Base-by-base conservation (phyloP, 202 grass and related monocot species). In the Dendrocalamus latiflorus region DNA sequence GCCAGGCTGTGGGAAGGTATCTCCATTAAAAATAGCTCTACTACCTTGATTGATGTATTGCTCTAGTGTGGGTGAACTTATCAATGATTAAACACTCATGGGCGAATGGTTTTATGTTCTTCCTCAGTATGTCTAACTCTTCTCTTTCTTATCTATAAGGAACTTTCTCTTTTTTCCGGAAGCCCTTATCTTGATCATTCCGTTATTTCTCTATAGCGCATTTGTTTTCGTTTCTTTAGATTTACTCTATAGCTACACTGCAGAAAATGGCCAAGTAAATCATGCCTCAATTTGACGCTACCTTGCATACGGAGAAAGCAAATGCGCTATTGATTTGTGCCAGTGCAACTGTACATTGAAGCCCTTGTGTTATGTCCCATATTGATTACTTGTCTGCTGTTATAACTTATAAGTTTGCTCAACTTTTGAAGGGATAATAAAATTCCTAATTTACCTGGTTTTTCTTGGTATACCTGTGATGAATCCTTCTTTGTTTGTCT, bases 1-100 rank as follows among this genome's bases (percentile, higher is more conserved):
- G 60, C 86, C 92, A n/a, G 89, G 91, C 74, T 98, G 95, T 70
- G 95, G 95, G 79, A 98, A 95, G 92, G 95, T 98, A 88, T 34
- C 75, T 62, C 62, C 6, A 17, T 34, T 10, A 21, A 2, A 53
- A 66, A 14, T 18, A 47, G 14, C 55, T 41, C 5, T 50, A 21
- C 4, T 1, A 22, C 8, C 6, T 68, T 65, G 30, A 12, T 76
- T 71, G 12, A 38, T 56, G 62, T 26, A 1, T 55, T 16, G 0
- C 25, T 71, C 71, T 24, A 1, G 22, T 4, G 2, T 33, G 17
- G 4, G 4, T 24, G 25, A 17, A 64, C 42, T 82, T 66, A 17
- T 26, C 53, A 36, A 22, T 6, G 0, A 38, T 39, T 17, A 47
- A 9, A 50, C 15, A 18, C 65, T 20, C 3, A 25, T 48, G 4